These are phyloP conservation scores for Neurospora intermedia DNA, from an alignment of 495 filamentous ascomycete species.

Conservation along the genomic window DNA sequence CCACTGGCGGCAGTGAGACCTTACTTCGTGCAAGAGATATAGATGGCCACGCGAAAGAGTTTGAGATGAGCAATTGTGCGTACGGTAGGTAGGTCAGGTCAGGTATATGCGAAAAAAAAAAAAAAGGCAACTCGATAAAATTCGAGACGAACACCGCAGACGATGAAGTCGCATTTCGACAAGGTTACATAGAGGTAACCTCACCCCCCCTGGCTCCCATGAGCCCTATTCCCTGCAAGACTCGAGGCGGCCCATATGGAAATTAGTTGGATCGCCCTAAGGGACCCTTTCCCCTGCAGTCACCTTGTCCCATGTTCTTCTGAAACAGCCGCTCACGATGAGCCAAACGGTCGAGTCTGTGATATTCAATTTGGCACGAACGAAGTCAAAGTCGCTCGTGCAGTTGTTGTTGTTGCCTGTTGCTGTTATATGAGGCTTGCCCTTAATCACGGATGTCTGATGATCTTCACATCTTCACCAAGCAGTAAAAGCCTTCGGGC, in stretches of 20 bases:
- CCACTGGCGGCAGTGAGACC: background rate
- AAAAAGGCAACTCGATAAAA: background rate
- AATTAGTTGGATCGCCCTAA: background rate
- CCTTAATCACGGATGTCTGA: background rate
- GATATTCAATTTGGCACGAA: background rate
- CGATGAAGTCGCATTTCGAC: background rate
- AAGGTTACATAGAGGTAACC: background rate
- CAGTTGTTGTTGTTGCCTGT: background rate
- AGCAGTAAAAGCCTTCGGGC: background rate
- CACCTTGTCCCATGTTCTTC: background rate
- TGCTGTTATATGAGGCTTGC: background rate
- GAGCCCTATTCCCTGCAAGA: background rate
- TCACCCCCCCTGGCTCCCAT: background rate
- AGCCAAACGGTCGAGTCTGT: background rate
- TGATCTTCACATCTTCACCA: background rate
- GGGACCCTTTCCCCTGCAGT: background rate
- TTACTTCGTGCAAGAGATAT: background rate
- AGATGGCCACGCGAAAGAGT: background rate
- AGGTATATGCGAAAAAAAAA: background rate
- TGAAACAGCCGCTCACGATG: background rate
- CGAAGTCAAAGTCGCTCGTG: background rate
- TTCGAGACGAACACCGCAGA: background rate
- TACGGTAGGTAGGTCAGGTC: background rate
- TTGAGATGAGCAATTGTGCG: background rate
- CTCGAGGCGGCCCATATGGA: background rate